Conservation (phyloP, 2,329 filamentous ascomycete species). For the Alternaria triticina region DNA sequence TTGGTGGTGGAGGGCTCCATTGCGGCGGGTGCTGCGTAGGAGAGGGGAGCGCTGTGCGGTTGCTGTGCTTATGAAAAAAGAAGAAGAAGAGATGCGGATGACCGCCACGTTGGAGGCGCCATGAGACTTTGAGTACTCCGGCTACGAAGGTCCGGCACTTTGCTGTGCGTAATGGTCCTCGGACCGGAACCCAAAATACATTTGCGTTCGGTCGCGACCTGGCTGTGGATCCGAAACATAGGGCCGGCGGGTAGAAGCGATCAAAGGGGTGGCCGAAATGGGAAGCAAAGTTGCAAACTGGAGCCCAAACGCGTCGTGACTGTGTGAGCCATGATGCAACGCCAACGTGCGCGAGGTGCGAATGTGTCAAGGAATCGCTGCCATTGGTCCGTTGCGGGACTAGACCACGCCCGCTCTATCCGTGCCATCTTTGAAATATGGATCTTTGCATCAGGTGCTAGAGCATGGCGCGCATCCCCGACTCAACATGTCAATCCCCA, state of each 20-base stretch:
- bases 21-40: background rate
- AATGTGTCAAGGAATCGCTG: conserved; percentile 8
- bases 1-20: conserved; percentile 27
- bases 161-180: background rate
- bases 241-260: conserved; percentile 2
- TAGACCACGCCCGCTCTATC: conserved; percentile 6
- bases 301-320: conserved; percentile 5
- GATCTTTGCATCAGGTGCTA: conserved; percentile 1
- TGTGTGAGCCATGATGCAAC: conserved; percentile 7
- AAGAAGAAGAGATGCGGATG: background rate
- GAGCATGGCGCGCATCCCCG: conserved; percentile 3
- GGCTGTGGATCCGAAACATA: conserved; percentile 6
- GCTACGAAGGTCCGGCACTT: conserved; percentile 1
- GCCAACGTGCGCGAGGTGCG: background rate
- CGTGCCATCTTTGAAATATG: conserved; percentile 1
- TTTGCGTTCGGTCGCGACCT: conserved; percentile 4
- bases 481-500: conserved; percentile 9
- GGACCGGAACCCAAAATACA: conserved; percentile 5
- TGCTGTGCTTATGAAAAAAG: background rate
- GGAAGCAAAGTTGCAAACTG: conserved; percentile 7
- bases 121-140: background rate
- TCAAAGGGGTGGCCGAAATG: conserved; percentile 4
- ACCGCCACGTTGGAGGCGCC: background rate
- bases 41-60: background rate
- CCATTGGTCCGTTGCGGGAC: background rate